These are phyloP conservation scores for Chamaecrista fasciculata DNA, from an alignment of 306 rosid genomes.

Conservation along the genomic window DNA sequence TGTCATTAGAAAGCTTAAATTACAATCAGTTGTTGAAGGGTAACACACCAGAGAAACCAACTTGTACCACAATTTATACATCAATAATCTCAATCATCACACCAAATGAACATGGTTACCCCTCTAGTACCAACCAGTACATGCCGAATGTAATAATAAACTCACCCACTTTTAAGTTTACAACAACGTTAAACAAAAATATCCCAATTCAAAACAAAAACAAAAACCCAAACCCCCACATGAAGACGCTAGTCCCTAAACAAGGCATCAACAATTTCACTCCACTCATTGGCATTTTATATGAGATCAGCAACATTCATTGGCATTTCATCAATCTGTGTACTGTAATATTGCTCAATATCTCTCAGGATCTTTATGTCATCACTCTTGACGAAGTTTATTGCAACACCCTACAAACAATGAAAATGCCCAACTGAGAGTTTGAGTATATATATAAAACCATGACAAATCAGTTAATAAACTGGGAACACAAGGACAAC, in stretches of 20 bases:
- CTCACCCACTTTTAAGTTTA: conserved; percentile 23
- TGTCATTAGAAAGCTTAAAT: conserved; percentile 20
- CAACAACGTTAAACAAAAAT: conserved; percentile 7
- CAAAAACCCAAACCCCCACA: too few species aligned
- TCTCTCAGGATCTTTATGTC: conserved; percentile 95
- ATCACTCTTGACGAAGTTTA: conserved; percentile 93
- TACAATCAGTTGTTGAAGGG: conserved; percentile 22
- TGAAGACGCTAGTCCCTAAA: conserved; percentile 25
- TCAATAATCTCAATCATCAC: conserved; percentile 27
- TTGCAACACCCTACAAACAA: conserved; percentile 90
- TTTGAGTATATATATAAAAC: not conserved
- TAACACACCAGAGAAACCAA: conserved; percentile 22
- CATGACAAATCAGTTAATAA: not conserved
- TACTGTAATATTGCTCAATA: conserved; percentile 94
- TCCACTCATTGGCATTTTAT: conserved; percentile 40
- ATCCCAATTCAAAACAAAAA: conserved; percentile 25
- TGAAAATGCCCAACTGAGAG: not conserved
- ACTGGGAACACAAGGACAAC: not conserved
- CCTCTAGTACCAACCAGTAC: not conserved
- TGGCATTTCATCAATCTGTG: conserved; percentile 98
- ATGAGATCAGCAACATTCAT: conserved; percentile 98
- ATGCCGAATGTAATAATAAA: conserved; percentile 21
- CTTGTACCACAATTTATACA: conserved; percentile 37
- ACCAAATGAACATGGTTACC: not conserved
- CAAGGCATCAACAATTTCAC: conserved; percentile 26